Evolutionary conservation across 1,139 yeast genomes (phyloP), one percentile per base, ranked within the genome.

Genomic region (Meyerozyma guilliermondii): DNA sequence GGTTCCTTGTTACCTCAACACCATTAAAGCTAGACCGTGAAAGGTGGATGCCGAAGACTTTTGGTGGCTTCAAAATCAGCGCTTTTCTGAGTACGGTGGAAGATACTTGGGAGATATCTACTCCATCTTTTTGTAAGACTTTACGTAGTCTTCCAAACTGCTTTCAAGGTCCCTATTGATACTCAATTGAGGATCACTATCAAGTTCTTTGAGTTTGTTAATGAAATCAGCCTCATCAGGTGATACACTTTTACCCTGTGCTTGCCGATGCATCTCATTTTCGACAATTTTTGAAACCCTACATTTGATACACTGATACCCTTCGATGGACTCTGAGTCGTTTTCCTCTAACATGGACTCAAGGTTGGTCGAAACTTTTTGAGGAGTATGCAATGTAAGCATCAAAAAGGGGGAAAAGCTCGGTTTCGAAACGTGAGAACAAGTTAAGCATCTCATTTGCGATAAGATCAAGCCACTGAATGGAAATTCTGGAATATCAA

Each of bases 11-110:
- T 2, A 86, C 80, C 24, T 76, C 79, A 41, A 79, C 78, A n/a
- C 87, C 89, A 42, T 79, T 75, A 57, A 77, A 89, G 31, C 85
- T 74, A 0, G 96, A 88, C 52, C 98, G 72, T 5, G 96, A 87
- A 41, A 91, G 66, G 59, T 91, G 97, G 16, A 91, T 65, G 0
- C 87, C 79, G 46, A 89, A 70, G 10, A 87, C 69, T 43, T 76
- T 72, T 0, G 98, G 96, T 4, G 89, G 78, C 47, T 76, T 74
- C 34, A 79, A 71, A 38, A 87, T 76, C 37, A 74, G 73, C 0
- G 83, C 78, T 46, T 75, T 76, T 53, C 86, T 82, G 41, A 80
- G 74, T 3, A 89, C 89, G 0, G 83, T 78, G 0, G 92, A 77
- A 13, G 80, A 78, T 4, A 81, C 58, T 24, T 60, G 59, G 11